Conservation (phyloP, 169 alveolate genomes). For the Ichthyophthirius multifiliis region DNA sequence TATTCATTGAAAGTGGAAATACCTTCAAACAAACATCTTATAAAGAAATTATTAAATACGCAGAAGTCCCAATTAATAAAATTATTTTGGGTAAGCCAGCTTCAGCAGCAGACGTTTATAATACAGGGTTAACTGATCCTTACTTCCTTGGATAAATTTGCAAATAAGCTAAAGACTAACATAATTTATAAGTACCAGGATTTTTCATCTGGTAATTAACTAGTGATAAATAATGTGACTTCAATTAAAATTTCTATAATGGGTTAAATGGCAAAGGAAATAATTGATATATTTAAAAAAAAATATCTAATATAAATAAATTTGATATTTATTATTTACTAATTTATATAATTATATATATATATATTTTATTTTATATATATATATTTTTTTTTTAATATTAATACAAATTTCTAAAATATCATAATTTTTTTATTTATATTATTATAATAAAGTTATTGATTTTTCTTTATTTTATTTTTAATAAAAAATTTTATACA, state of each 20-base stretch:
- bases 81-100: constrained; percentile 3
- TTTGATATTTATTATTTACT: no score
- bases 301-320: no score
- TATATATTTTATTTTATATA: no score
- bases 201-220: constrained; percentile 5
- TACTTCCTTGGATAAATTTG: background rate
- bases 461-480: no score
- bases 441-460: no score
- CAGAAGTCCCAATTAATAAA: background rate
- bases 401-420: no score
- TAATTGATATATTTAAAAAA: no score
- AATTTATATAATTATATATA: no score
- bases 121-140: background rate
- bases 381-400: no score
- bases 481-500: no score
- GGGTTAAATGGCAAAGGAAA: background rate
- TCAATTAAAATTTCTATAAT: background rate
- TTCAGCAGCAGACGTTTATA: background rate
- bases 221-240: background rate
- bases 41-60: background rate
- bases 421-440: no score
- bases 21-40: background rate
- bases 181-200: background rate
- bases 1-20: background rate
- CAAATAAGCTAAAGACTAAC: background rate